These are phyloP conservation scores for Stentor coeruleus DNA, from an alignment of 73 alveolate species.

Conservation along the genomic window DNA sequence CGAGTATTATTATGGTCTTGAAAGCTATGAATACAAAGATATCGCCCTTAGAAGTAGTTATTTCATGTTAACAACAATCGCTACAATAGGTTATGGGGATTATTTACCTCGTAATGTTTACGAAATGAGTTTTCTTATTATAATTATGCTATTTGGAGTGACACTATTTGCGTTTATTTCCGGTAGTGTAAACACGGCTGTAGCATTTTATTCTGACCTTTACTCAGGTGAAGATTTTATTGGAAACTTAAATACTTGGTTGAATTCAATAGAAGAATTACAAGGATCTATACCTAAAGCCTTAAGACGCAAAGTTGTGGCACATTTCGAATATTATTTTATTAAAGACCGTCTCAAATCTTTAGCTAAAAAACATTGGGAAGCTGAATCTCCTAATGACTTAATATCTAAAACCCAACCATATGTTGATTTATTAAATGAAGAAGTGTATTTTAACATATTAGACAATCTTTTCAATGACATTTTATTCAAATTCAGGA, in stretches of 20 bases:
- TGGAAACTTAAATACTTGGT: background rate
- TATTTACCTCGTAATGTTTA: background rate
- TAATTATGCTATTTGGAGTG: background rate
- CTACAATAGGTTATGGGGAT: constrained; percentile 24
- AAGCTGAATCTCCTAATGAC: background rate
- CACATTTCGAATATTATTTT: background rate
- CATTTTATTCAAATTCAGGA: background rate
- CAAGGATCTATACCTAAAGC: background rate
- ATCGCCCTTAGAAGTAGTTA: too few species aligned
- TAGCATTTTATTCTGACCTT: background rate
- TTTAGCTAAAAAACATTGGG: background rate
- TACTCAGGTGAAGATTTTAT: background rate
- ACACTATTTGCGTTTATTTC: background rate
- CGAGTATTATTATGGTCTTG: too few species aligned
- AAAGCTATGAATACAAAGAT: too few species aligned
- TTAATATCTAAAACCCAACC: background rate
- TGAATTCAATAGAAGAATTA: background rate
- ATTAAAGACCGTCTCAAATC: background rate
- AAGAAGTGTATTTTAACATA: background rate
- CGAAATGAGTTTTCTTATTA: background rate
- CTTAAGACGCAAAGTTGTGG: background rate
- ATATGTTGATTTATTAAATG: background rate
- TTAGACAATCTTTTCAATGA: background rate
- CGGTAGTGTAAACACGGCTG: background rate
- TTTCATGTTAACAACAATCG: constrained; percentile 13